A percentile compares a stretch with the other conserved stretches of the same genome.
Conservation (phyloP, 1,284 basidiomycete genomes). For the Ustilago tritici region DNA sequence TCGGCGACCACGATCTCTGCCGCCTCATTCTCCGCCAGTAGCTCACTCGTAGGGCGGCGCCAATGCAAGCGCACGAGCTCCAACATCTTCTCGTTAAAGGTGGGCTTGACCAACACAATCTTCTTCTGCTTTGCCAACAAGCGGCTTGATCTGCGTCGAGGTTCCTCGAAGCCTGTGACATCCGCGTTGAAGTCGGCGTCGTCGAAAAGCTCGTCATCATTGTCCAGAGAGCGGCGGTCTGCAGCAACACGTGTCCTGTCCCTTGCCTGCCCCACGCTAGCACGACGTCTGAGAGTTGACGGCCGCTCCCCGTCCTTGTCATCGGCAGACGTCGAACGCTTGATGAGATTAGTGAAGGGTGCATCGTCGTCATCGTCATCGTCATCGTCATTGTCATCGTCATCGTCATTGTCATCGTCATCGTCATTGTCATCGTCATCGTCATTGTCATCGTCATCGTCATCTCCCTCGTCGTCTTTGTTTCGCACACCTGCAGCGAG, state of each 20-base stretch:
- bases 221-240: neutral
- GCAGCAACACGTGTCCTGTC: neutral
- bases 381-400: too few relatives aligned
- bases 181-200: neutral
- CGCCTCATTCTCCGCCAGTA: neutral
- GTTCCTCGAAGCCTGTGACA: neutral
- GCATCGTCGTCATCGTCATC: slow-evolving; percentile 13
- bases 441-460: neutral
- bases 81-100: neutral
- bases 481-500: neutral
- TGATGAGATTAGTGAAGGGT: neutral
- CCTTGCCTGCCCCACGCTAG: neutral
- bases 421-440: too few relatives aligned
- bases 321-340: neutral
- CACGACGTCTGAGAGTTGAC: neutral
- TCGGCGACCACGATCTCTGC: slow-evolving; percentile 4
- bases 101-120: neutral
- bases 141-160: neutral
- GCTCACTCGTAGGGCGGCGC: neutral
- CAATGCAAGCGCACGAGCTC: neutral
- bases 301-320: neutral
- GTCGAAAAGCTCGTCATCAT: neutral
- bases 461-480: neutral
- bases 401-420: too few relatives aligned
- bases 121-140: neutral